Percentiles rank a stretch among this genome's conserved stretches.
phyloP scores from a whole-genome alignment of 371 early-diverging fungal species.

The Mucor sp. region DNA sequence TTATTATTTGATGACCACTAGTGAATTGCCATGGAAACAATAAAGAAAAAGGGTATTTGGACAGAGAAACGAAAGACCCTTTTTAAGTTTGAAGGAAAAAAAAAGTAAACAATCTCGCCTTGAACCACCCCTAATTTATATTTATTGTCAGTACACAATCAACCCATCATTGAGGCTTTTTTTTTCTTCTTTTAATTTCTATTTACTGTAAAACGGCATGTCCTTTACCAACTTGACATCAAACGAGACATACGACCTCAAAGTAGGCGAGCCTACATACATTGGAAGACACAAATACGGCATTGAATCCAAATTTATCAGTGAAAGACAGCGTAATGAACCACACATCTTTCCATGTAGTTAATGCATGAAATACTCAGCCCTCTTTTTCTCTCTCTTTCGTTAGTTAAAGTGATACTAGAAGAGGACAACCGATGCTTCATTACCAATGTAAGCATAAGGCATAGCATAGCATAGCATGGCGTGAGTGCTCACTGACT shows the following conservation, averaged over 20 bases:
- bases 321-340: constrained; percentile 6
- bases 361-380: neutral
- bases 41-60: neutral
- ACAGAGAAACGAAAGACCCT: neutral
- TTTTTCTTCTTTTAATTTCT: neutral
- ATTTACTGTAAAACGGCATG: neutral
- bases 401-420: neutral
- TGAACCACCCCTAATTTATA: neutral
- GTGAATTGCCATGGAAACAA: neutral
- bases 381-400: neutral
- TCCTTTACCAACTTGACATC: constrained; percentile 10
- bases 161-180: neutral
- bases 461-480: neutral
- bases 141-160: neutral
- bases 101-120: neutral
- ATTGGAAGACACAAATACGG: constrained; percentile 13
- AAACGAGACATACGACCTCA: neutral
- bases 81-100: neutral
- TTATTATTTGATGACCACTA: neutral
- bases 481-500: too few relatives aligned
- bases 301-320: constrained; percentile 1
- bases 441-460: constrained; percentile 4
- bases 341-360: neutral
- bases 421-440: constrained; percentile 12
- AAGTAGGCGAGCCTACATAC: neutral